Conservation (phyloP, 495 filamentous ascomycete species). For the Geoglossum glabrum region DNA sequence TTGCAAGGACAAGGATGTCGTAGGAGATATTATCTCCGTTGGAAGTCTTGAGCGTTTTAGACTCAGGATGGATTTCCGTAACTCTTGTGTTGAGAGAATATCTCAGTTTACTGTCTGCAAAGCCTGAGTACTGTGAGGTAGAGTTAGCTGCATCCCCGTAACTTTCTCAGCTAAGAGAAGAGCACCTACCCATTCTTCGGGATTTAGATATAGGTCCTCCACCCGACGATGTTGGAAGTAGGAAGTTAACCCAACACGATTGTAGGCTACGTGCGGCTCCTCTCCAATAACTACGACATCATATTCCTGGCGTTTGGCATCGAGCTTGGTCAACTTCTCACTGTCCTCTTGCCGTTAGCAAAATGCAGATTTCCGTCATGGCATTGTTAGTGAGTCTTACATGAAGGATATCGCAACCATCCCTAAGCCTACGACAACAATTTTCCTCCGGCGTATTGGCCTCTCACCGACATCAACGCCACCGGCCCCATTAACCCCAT, state of each 20-base stretch:
- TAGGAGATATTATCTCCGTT: conserved; percentile 54
- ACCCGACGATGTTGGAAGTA: conserved; percentile 85
- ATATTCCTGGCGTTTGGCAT: conserved; percentile 55
- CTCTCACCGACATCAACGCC: not conserved
- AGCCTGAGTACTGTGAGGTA: conserved; percentile 29
- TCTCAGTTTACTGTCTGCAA: conserved; percentile 45
- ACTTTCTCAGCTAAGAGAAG: not conserved
- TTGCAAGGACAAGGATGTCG: conserved; percentile 78
- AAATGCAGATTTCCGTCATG: not conserved
- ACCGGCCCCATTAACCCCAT: not conserved
- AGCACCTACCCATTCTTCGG: conserved; percentile 59
- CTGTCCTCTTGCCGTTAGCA: conserved; percentile 18
- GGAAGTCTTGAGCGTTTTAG: conserved; percentile 51
- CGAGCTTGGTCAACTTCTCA: conserved; percentile 80
- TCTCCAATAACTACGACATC: conserved; percentile 85
- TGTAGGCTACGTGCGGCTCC: conserved; percentile 82
- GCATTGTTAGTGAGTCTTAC: conserved; percentile 26
- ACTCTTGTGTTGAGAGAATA: conserved; percentile 75
- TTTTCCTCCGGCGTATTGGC: conserved; percentile 31
- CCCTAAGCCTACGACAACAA: conserved; percentile 79
- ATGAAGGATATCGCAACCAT: conserved; percentile 95
- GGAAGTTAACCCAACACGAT: conserved; percentile 82
- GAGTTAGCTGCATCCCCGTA: not conserved
- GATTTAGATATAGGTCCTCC: conserved; percentile 80
- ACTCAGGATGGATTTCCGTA: conserved; percentile 40